Conservation (phyloP, 2,329 filamentous ascomycete species). For the Trichoderma aggressivum region DNA sequence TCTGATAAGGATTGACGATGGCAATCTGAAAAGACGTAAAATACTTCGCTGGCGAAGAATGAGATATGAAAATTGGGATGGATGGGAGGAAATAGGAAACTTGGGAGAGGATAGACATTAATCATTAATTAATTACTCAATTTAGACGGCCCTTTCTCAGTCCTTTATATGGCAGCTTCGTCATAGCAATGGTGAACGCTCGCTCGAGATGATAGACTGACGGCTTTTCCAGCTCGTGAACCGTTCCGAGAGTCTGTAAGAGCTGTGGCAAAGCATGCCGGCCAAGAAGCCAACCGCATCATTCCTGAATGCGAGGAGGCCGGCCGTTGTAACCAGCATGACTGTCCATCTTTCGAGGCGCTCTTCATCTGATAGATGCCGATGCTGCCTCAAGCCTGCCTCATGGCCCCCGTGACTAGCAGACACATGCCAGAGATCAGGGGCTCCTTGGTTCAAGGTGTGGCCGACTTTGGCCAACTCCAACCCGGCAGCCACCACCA, state of each 20-base stretch:
- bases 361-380: constrained; percentile 62
- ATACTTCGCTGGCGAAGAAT: constrained; percentile 6
- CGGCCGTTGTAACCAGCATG: constrained; percentile 83
- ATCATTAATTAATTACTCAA: not conserved
- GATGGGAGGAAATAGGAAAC: not conserved
- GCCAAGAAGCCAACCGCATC: constrained; percentile 83
- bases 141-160: not conserved
- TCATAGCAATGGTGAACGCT: constrained; percentile 32
- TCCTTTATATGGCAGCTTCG: not conserved
- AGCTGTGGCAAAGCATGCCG: constrained; percentile 75
- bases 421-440: constrained; percentile 58
- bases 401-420: constrained; percentile 36
- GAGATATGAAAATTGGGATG: not conserved
- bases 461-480: constrained; percentile 85
- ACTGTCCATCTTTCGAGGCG: constrained; percentile 76
- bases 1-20: not conserved
- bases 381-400: constrained; percentile 41
- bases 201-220: constrained; percentile 24
- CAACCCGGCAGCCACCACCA: constrained; percentile 85
- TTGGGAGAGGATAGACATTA: constrained; percentile 3
- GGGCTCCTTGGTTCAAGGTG: constrained; percentile 70
- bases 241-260: constrained; percentile 52
- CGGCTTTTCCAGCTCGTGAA: constrained; percentile 37
- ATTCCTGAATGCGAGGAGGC: constrained; percentile 82
- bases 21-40: not conserved